Base-by-base conservation (phyloP, 306 rosid species). In the Crotalaria pallida region DNA sequence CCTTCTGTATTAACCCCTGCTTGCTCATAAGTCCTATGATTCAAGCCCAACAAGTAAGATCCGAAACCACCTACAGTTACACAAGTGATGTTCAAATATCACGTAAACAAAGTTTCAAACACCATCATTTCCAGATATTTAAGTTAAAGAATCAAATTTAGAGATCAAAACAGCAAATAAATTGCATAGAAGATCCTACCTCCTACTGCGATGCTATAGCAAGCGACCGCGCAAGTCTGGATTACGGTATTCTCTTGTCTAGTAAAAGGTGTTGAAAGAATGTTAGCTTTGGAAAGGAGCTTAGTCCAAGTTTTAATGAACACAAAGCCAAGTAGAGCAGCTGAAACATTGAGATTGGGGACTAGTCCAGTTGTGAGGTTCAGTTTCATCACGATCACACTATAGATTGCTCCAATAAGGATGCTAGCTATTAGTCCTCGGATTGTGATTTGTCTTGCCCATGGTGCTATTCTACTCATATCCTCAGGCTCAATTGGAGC, bases 221-320 rank as follows among this genome's bases (percentile, higher is more conserved):
- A 95, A 29, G 99, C 99, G 13, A 91, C 97, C 0, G 99, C 99
- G 76, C 97, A 95, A 18, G 99, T 95, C 75, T 95, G 99, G 72
- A 91, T 95, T 38, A 95, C 50, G 15, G 96, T 95, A 49, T 95
- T 95, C 81, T 95, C 99, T 74, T 95, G 99, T 62, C 90, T 79
- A 9, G 99, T 91, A 75, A 95, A 95, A 17, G 99, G 97, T 23
- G 66, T 69, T 1, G 99, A 81, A 53, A 84, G 85, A 77, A 89
- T 76, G 22, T 92, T 96, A 58, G 97, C 99, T 58, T 85, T 89
- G 12, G 79, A 75, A 12, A 95, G 96, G 33, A 91, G 49, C 82
- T 68, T 81, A 55, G 96, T 91, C 99, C 99, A 95, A 65, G 89
- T 44, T 67, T 84, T 58, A 22, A 95, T 77, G 70, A 91, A 91